Evolutionary conservation across 352 stramenopile genomes (phyloP).

Genomic region (Globisporangium yorkense): DNA sequence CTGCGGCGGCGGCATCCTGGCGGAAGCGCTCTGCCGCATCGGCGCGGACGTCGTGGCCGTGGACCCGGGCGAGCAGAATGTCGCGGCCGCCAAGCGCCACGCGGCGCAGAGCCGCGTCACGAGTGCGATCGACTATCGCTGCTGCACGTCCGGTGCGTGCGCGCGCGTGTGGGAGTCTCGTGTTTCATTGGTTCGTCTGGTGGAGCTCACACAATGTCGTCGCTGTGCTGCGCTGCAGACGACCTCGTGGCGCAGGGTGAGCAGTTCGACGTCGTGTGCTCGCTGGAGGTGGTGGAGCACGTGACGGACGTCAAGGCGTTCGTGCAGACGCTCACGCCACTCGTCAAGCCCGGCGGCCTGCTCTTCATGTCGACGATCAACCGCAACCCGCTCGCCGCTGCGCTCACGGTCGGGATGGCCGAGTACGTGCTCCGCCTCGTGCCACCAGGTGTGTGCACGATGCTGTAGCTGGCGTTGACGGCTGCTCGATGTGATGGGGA

Average conservation of each 20-base stretch:
- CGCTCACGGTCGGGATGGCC: constrained; percentile 63
- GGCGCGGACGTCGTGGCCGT: constrained; percentile 68
- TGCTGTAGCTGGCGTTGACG: not conserved
- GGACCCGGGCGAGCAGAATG: constrained; percentile 68
- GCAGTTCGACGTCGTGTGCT: constrained; percentile 82
- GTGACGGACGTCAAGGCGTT: constrained; percentile 66
- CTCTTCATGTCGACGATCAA: constrained; percentile 87
- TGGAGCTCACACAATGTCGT: not conserved
- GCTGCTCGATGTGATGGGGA: not conserved
- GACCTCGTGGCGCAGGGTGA: constrained; percentile 63
- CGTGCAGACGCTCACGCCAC: constrained; percentile 63
- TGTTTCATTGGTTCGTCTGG: not conserved
- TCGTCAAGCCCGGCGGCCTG: constrained; percentile 76
- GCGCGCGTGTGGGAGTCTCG: too few species aligned
- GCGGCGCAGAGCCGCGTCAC: constrained; percentile 43
- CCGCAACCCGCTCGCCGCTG: constrained; percentile 57
- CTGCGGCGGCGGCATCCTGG: constrained; percentile 81
- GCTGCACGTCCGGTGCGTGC: constrained; percentile 59
- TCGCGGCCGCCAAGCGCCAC: constrained; percentile 62
- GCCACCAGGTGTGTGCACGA: constrained; percentile 33
- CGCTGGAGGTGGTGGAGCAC: constrained; percentile 83
- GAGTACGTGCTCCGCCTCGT: constrained; percentile 75
- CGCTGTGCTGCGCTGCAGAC: constrained; percentile 23
- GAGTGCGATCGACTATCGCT: constrained; percentile 74
- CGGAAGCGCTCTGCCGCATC: constrained; percentile 71